Evolutionary conservation across 116 monocot genomes (phyloP).

Genomic region (Papilionanthe hybrid): DNA sequence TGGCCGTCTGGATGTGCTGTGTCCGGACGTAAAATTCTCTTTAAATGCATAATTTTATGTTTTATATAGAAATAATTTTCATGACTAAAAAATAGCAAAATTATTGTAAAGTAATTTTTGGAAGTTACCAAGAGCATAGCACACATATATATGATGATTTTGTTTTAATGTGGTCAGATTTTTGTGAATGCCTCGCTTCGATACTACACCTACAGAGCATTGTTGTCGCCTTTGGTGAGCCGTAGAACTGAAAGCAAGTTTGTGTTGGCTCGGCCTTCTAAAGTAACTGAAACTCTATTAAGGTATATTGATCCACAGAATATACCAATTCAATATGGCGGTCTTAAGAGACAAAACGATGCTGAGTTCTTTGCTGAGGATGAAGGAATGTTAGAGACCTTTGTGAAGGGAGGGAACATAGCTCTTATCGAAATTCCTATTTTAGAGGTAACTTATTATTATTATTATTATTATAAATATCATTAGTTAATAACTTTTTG

Average conservation of each 20-base stretch:
- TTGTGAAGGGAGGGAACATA: constrained; percentile 23
- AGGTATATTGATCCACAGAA: constrained; percentile 61
- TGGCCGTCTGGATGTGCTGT: too few relatives aligned
- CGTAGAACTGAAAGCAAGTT: constrained; percentile 49
- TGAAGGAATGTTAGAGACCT: constrained; percentile 23
- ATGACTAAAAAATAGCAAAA: too few relatives aligned
- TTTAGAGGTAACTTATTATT: constrained; percentile 20
- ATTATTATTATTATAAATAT: too few relatives aligned
- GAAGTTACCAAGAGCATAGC: too few relatives aligned
- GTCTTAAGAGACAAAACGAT: constrained; percentile 52
- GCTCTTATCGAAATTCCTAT: constrained; percentile 30
- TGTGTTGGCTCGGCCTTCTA: constrained; percentile 41
- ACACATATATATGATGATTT: background rate
- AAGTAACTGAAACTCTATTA: constrained; percentile 63
- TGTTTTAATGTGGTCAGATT: constrained; percentile 29
- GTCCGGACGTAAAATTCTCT: too few relatives aligned
- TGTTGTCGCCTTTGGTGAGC: constrained; percentile 29
- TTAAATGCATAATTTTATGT: too few relatives aligned
- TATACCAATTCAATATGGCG: constrained; percentile 64
- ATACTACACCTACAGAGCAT: constrained; percentile 32
- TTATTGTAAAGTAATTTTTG: too few relatives aligned
- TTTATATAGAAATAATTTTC: too few relatives aligned
- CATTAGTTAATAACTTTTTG: too few relatives aligned
- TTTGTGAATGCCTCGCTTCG: constrained; percentile 59
- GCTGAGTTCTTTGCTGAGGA: constrained; percentile 34